phyloP scores from a whole-genome alignment of 192 early-diverging fungal genomes.

The Linnemannia schmuckeri region DNA sequence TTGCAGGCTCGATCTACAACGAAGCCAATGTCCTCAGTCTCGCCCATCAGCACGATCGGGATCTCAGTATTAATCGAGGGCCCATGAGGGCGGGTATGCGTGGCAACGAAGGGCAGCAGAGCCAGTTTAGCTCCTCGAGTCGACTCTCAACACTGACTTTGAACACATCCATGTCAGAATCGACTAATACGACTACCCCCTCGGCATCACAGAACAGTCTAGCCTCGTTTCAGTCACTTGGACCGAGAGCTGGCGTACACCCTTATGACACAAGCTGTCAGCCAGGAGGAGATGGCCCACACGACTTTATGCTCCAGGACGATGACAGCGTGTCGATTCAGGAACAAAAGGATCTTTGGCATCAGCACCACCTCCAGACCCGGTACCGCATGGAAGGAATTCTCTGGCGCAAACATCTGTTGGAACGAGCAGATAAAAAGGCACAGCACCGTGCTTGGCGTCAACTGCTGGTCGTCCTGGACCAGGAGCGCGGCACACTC shows the following conservation, averaged over 20 bases:
- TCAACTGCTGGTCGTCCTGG: conserved; percentile 81
- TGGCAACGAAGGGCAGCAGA: conserved; percentile 12
- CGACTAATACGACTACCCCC: conserved; percentile 17
- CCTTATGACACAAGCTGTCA: neutral
- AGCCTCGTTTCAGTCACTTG: conserved; percentile 25
- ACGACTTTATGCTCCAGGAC: neutral
- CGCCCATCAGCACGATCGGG: neutral
- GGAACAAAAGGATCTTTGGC: conserved; percentile 13
- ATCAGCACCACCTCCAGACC: conserved; percentile 30
- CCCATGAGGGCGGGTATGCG: neutral
- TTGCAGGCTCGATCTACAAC: conserved; percentile 14
- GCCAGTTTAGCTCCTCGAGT: conserved; percentile 29
- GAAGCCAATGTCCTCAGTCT: conserved; percentile 4
- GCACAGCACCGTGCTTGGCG: conserved; percentile 90
- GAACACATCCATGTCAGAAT: conserved; percentile 16
- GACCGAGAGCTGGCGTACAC: neutral
- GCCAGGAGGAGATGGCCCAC: conserved; percentile 1
- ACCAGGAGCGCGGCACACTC: conserved; percentile 77
- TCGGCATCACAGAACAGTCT: conserved; percentile 45
- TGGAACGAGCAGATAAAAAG: conserved; percentile 81
- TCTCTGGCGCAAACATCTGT: conserved; percentile 89
- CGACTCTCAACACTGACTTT: conserved; percentile 29
- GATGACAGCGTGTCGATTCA: neutral
- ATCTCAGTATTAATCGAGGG: neutral
- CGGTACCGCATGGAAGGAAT: conserved; percentile 78